These are phyloP conservation scores for Coemansia umbellata DNA, from an alignment of 192 early-diverging fungal species.

Conservation along the genomic window DNA sequence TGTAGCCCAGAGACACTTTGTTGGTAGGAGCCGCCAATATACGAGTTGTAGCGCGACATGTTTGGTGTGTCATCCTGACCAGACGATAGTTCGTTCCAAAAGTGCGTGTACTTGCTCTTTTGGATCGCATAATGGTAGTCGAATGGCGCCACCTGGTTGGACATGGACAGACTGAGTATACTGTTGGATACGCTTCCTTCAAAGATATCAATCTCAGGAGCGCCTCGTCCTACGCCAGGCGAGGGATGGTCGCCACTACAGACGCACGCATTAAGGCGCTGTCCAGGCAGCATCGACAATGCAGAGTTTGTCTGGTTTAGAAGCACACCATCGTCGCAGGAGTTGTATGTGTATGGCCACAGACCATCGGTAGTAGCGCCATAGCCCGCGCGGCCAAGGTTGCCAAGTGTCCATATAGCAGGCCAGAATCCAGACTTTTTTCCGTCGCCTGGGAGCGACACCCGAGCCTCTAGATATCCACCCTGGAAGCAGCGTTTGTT, in stretches of 20 bases:
- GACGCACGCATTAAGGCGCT: slow-evolving; percentile 54
- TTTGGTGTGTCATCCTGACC: slow-evolving; percentile 18
- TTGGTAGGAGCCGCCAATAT: slow-evolving; percentile 50
- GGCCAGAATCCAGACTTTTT: slow-evolving; percentile 54
- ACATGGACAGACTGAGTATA: slow-evolving; percentile 43
- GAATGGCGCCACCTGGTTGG: slow-evolving; percentile 53
- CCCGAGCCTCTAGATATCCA: slow-evolving; percentile 56
- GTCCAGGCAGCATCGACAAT: slow-evolving; percentile 53
- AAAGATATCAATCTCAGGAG: slow-evolving; percentile 57
- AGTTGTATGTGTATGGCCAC: slow-evolving; percentile 55
- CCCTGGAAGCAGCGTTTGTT: slow-evolving; percentile 65
- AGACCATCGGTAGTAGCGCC: slow-evolving; percentile 56
- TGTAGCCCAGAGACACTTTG: slow-evolving; percentile 49
- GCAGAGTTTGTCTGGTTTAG: slow-evolving; percentile 56
- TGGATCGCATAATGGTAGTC: slow-evolving; percentile 51
- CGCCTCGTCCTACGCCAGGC: slow-evolving; percentile 53
- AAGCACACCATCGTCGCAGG: slow-evolving; percentile 54
- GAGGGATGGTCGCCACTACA: slow-evolving; percentile 54
- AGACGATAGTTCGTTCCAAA: slow-evolving; percentile 36
- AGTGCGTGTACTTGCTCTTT: slow-evolving; percentile 40
- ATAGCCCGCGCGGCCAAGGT: slow-evolving; percentile 57
- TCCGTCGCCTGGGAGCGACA: slow-evolving; percentile 53
- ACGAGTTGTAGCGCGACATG: slow-evolving; percentile 43
- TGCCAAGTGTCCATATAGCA: slow-evolving; percentile 57
- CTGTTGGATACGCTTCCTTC: slow-evolving; percentile 45